Conservation (phyloP, 768 basidiomycete species). For the Hydnum rufescens region DNA sequence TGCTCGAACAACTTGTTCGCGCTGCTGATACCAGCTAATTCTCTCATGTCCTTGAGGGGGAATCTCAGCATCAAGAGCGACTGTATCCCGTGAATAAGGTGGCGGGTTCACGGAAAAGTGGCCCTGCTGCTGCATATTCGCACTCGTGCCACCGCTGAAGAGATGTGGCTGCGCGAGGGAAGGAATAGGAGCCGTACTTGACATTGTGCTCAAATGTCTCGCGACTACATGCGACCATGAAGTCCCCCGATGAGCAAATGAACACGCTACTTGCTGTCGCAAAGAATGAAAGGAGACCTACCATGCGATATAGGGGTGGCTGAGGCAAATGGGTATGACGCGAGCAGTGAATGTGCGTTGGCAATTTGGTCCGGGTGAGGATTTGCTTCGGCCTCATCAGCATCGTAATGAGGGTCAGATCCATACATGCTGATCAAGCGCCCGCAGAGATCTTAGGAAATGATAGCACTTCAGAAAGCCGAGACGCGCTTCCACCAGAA, state of each 20-base stretch:
- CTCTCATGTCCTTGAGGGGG: constrained; percentile 23
- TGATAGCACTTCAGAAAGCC: too few species aligned
- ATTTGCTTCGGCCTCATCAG: background rate
- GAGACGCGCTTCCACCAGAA: too few species aligned
- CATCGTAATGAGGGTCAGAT: too few species aligned
- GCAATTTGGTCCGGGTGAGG: background rate
- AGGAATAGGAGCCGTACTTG: constrained; percentile 36
- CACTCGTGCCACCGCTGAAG: constrained; percentile 4
- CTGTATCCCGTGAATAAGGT: constrained; percentile 40
- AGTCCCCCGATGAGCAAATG: constrained; percentile 3
- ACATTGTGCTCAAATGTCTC: constrained; percentile 41
- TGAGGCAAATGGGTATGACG: constrained; percentile 53
- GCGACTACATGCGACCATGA: constrained; percentile 28
- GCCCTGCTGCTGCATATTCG: background rate
- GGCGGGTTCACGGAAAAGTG: constrained; percentile 36
- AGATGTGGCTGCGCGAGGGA: constrained; percentile 21
- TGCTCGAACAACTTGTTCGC: constrained; percentile 29
- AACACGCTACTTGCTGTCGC: constrained; percentile 4
- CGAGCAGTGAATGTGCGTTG: constrained; percentile 44
- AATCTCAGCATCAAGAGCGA: constrained; percentile 30
- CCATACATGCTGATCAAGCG: too few species aligned
- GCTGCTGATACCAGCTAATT: constrained; percentile 47
- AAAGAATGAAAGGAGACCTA: constrained; percentile 16
- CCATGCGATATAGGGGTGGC: constrained; percentile 63
- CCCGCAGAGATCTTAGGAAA: too few species aligned